Base-by-base conservation (phyloP, 202 grass and related monocot genomes). In the Hordeum pubiflorum region DNA sequence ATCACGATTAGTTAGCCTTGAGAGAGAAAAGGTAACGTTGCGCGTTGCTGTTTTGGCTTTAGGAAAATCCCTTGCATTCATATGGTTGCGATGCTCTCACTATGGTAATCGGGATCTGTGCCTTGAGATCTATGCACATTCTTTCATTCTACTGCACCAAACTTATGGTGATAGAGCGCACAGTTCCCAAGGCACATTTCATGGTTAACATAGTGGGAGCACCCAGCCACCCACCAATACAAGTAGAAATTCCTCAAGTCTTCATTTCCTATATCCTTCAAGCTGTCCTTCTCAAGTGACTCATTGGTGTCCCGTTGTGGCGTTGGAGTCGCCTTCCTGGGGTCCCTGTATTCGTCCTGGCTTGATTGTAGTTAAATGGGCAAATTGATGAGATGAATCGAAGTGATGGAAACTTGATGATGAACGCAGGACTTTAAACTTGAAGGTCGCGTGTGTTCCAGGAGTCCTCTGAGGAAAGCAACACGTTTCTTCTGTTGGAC, bases 1-100 rank as follows among this genome's bases (percentile, higher is more conserved):
- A 87, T 58, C 87, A 78, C 89, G 96, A 79, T 87, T 99, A 90
- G 69, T 93, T 84, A 99, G 92, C 83, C 89, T 99, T 77, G 96
- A 99, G 81, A 96, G 96, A 78, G 96, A 99, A 89, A 99, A 99
- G 90, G 96, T 99, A 85, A 23, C 26, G 26, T 64, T 89, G 27
- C 13, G 2, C 38, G 65, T 79, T 77, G 18, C n/a, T 27, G 57
- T 80, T 85, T 3, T 3, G 38, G 26, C 79, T 77, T 60, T 54
- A 27, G 26, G 27, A 73, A 33, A 55, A 33, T 52, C 44, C 27
- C 9, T 55, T 55, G 46, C 41, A 54, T 13, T 55, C 14, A 12
- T 73, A 32, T 73, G 43, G 69, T 55, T 34, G 17, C 5, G 10
- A 73, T 73, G 27, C 46, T 73, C 70, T 17, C 46, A 54, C 15